phyloP scores from a whole-genome alignment of 306 rosid genomes.

The Bauhinia variegata region DNA sequence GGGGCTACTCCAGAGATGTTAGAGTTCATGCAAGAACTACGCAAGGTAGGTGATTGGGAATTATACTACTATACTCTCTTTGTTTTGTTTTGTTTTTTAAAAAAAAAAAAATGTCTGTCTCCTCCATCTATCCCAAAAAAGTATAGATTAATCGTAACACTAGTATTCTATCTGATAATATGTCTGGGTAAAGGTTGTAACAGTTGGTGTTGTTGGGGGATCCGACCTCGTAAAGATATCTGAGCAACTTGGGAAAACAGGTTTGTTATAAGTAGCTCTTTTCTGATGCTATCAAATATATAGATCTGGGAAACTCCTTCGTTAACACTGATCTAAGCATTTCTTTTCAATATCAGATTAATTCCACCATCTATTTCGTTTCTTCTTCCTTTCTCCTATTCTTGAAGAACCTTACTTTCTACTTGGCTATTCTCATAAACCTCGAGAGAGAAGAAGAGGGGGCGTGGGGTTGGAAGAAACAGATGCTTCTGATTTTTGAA shows the following conservation, averaged over 20 bases:
- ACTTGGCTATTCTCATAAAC: too few relatives aligned
- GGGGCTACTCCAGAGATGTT: conserved; percentile 70
- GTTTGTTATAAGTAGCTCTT: conserved; percentile 19
- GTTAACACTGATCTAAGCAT: too few relatives aligned
- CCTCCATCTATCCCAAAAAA: conserved; percentile 4
- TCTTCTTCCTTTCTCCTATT: too few relatives aligned
- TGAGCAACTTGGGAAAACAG: conserved; percentile 76
- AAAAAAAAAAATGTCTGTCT: too few relatives aligned
- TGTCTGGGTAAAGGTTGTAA: conserved; percentile 59
- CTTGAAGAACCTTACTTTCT: neutral
- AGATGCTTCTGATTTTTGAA: neutral
- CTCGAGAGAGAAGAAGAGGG: too few relatives aligned
- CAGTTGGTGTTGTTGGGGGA: conserved; percentile 96
- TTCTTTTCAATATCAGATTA: neutral
- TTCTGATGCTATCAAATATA: neutral
- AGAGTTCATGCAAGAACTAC: conserved; percentile 60
- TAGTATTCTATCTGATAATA: neutral
- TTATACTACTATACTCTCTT: neutral
- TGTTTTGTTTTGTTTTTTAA: neutral
- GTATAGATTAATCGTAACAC: conserved; percentile 21
- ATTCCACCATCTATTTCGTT: neutral
- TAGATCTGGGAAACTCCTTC: conserved; percentile 9
- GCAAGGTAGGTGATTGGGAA: conserved; percentile 55
- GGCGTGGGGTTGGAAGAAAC: too few relatives aligned
- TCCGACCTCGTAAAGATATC: conserved; percentile 86